A percentile compares a stretch with the other conserved stretches of the same genome.
These are phyloP conservation scores for Alternaria conjuncta DNA, from an alignment of 2,329 filamentous ascomycete genomes.

Conservation along the genomic window DNA sequence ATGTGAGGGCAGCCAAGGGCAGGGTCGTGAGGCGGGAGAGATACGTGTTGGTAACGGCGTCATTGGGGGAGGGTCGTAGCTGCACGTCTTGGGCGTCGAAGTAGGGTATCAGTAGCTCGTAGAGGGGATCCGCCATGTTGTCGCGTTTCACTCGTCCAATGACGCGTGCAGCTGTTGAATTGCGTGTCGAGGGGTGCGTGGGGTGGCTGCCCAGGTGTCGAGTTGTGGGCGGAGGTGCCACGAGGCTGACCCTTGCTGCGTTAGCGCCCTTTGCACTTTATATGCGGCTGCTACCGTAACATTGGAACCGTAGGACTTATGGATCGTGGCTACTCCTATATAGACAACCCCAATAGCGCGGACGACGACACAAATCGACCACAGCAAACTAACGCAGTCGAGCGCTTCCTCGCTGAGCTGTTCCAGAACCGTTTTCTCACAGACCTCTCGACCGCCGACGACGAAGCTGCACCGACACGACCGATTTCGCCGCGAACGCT, in stretches of 20 bases:
- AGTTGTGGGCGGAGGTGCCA: slow-evolving; percentile 6
- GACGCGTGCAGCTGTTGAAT: slow-evolving; percentile 1
- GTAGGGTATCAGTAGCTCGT: slow-evolving; percentile 73
- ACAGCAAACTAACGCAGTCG: not conserved
- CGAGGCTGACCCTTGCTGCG: not conserved
- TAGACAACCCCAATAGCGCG: not conserved
- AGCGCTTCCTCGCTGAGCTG: slow-evolving; percentile 29
- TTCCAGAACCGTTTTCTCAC: slow-evolving; percentile 32
- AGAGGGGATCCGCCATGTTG: slow-evolving; percentile 65
- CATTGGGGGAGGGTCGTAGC: slow-evolving; percentile 50
- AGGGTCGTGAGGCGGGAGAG: slow-evolving; percentile 79
- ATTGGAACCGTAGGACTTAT: slow-evolving; percentile 4
- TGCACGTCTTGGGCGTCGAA: slow-evolving; percentile 54
- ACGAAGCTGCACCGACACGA: slow-evolving; percentile 18
- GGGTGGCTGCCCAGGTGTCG: not conserved
- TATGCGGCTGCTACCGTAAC: slow-evolving; percentile 4
- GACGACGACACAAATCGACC: not conserved
- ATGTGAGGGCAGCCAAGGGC: slow-evolving; percentile 73
- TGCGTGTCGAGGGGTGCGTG: not conserved
- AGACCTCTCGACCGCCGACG: slow-evolving; percentile 17
- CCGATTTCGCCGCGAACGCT: slow-evolving; percentile 14
- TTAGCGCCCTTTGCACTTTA: slow-evolving; percentile 6
- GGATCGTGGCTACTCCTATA: slow-evolving; percentile 2
- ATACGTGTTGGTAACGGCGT: slow-evolving; percentile 70
- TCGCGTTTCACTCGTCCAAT: not conserved